Evolutionary conservation across 2,329 filamentous ascomycete species (phyloP).

Genomic region (Cryphonectria japonica): DNA sequence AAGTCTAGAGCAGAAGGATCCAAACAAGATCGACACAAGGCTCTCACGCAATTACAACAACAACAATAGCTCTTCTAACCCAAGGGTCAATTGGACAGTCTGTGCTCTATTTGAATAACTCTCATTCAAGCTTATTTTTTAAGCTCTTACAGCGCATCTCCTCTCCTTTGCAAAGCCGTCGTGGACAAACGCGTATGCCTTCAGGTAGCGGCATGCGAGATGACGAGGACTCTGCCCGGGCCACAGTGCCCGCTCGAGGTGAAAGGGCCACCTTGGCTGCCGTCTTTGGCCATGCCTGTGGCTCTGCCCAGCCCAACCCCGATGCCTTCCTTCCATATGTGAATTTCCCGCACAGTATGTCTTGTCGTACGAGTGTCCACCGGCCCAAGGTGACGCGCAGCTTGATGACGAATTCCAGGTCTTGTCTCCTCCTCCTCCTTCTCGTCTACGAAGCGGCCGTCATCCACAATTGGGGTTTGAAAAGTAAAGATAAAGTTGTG

Average conservation of each 20-base stretch:
- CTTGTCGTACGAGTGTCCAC: not conserved
- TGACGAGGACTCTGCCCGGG: slow-evolving; percentile 11
- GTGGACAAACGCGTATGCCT: slow-evolving; percentile 4
- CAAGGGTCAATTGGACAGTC: not conserved
- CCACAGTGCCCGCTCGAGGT: not conserved
- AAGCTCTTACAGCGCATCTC: not conserved
- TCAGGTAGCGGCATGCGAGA: slow-evolving; percentile 8
- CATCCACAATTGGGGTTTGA: not conserved
- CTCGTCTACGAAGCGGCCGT: not conserved
- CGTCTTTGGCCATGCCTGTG: not conserved
- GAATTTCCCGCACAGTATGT: not conserved
- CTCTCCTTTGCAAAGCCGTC: not conserved
- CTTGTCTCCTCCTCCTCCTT: not conserved
- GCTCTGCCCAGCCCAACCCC: not conserved
- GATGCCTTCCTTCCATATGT: slow-evolving; percentile 9
- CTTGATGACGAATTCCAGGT: not conserved
- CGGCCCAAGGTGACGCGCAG: not conserved
- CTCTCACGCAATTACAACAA: not conserved
- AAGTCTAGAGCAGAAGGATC: not conserved
- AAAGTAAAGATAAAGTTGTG: not conserved
- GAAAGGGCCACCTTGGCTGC: not conserved
- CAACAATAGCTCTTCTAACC: not conserved
- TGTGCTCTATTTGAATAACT: not conserved
- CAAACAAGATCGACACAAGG: not conserved
- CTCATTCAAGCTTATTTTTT: not conserved